Base-by-base conservation (phyloP, 2,329 filamentous ascomycete genomes). In the Stagonosporopsis cucurbitacearum region DNA sequence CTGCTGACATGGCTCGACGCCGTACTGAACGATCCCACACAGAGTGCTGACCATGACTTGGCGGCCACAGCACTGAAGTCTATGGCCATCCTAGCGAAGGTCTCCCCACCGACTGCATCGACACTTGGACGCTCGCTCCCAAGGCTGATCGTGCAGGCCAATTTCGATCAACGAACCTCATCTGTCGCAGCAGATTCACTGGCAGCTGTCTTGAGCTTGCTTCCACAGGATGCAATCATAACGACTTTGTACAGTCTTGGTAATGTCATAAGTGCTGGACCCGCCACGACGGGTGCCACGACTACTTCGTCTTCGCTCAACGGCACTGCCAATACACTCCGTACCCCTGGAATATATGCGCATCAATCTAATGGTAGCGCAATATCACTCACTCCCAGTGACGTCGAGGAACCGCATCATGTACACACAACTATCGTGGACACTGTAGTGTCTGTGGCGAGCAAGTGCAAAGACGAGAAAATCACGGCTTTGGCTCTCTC, bases 231-330 rank as follows among this genome's bases (percentile, higher is more conserved):
- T 79, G 89, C 92, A 32, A 85, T 96, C 32, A 98, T 99, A 63
- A 96, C 93, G 5, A 98, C 93, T 1, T 81, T 99, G 9, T 99
- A 99, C 77, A 95, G 92, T 0, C 82, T 99, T n/a, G 95, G 95
- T 19, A 99, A 99, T 71, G 89, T 96, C 4, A 82, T 99, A 13
- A 97, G 92, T 65, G 88, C 92, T 5, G 86, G 85, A 42, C 81
- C 83, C 6, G 78, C 77, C 17, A 68, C 79, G 30, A 84, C 86
- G 26, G 81, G 81, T 59, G 74, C 62, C 59, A 70, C 65, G 26
- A 67, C 82, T 13, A 85, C 60, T 50, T 79, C 80, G 28, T 70
- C 77, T 4, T 70, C 75, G 8, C 58, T 77, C 25, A 86, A 88
- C 62, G 83, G 83, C 22, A 66, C 64, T 4, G 64, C 75, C 32